Evolutionary conservation across 208 protist genomes (phyloP).

Genomic region (Leishmania amazonensis): DNA sequence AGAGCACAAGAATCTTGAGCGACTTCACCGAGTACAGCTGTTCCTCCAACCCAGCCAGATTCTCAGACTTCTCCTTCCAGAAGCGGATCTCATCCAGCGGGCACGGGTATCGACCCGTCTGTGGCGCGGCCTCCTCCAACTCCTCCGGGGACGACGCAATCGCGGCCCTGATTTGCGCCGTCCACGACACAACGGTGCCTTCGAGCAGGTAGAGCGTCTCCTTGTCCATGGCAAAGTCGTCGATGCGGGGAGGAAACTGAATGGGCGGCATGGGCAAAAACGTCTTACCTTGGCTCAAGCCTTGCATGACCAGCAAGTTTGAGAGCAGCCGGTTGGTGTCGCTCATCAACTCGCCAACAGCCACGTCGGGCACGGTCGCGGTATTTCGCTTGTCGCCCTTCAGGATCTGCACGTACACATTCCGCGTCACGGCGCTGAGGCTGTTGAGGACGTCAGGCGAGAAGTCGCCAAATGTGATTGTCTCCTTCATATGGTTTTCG

Average conservation of each 20-base stretch:
- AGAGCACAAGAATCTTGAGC: conserved; percentile 91
- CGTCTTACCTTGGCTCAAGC: conserved; percentile 93
- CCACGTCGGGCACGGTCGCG: conserved; percentile 90
- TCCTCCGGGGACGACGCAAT: conserved; percentile 89
- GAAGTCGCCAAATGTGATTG: conserved; percentile 87
- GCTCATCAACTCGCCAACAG: conserved; percentile 92
- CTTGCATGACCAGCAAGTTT: conserved; percentile 90
- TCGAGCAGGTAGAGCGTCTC: conserved; percentile 93
- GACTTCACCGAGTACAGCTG: conserved; percentile 94
- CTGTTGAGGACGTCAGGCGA: conserved; percentile 61
- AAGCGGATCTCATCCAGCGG: conserved; percentile 96
- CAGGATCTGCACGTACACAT: conserved; percentile 90
- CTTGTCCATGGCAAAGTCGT: conserved; percentile 81
- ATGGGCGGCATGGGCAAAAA: conserved; percentile 93
- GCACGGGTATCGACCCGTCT: conserved; percentile 76
- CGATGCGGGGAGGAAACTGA: conserved; percentile 75
- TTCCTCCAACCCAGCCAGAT: conserved; percentile 92
- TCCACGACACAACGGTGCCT: conserved; percentile 93
- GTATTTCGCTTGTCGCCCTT: conserved; percentile 86
- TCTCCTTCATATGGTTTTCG: conserved; percentile 84
- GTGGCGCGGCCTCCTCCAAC: conserved; percentile 64
- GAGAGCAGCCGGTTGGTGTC: conserved; percentile 89
- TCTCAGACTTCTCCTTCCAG: conserved; percentile 95
- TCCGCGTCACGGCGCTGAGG: conserved; percentile 81
- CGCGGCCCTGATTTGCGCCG: conserved; percentile 90